Base-by-base conservation (phyloP, 1,284 basidiomycete genomes). In the Chalciporus sp. region DNA sequence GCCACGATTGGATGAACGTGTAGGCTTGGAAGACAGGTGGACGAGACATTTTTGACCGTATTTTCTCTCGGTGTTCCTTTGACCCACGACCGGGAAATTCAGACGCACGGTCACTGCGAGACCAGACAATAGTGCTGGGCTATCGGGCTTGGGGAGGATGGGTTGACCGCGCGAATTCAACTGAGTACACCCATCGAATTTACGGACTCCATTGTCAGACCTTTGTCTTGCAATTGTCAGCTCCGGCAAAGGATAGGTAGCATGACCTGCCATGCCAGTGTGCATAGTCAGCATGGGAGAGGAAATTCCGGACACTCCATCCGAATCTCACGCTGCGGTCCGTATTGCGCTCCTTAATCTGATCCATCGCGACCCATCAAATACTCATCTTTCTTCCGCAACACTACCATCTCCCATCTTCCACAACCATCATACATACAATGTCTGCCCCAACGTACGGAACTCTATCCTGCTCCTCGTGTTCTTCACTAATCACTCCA, bases 401-500 rank as follows among this genome's bases (percentile, higher is more conserved):
- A 40, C 39, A 43, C 49, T 47, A 53, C 26, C 47, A 53, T 57
- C 47, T 39, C 53, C 58, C 58, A 45, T 64, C 61, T 62, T 62
- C 58, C 67, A 63, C 64, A 57, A 60, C 59, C 64, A 60, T 63
- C 51, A 46, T 71, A 56, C 43, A 42, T 48, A 68, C 69, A 61
- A 80, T 82, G 79, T 66, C 79, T 58, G 55, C 58, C 49, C 74
- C 78, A 65, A 70, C 61, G 78, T 80, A 72, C 47, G 75, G 71
- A 20, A 33, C 35, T 12, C 6, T 23, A 44, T 7, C 16, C 31
- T n/a, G 39, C 7, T 27, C 8, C n/a, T 31, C 11, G 0, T 12
- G 12, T 17, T 48, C 51, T 2, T 11, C 26, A n/a, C 62, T 58
- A 4, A 55, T 47, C 9, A 39, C 16, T 17, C 33, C 12, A 14